Base-by-base conservation (phyloP, 2,329 filamentous ascomycete genomes). In the Arthrobotrys sinensis region DNA sequence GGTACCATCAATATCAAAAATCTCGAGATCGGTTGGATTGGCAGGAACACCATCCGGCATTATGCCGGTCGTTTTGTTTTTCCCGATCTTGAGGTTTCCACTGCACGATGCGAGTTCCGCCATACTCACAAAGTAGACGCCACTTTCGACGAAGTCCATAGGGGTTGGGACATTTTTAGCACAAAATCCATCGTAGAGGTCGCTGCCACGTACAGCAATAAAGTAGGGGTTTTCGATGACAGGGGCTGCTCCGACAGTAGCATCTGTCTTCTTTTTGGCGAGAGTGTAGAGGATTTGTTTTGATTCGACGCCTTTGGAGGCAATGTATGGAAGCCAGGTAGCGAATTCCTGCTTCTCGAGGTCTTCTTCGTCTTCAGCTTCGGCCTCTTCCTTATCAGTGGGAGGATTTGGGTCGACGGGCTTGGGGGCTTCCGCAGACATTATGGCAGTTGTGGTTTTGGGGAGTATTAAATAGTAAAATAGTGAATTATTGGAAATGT, bases 201-300 rank as follows among this genome's bases (percentile, higher is more conserved):
- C 55, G 3, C 10, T 3, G 10, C 55, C 55, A 3, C 10, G 36
- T 10, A 60, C n/a, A 12, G 36, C 55, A 32, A 60, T 11, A 11
- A 28, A 60, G 36, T 60, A 60, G 4, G 55, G 55, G n/a, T 43
- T 3, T 10, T 7, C 4, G 36, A 60, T 14, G 1, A n/a, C 52
- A n/a, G 24, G 19, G 28, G n/a, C 52, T 7, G 52, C n/a, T 28
- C 24, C 24, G 1, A 16, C 52, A 57, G 21, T 28, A 14, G 4
- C 19, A 14, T 28, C 55, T 10, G 32, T 6, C 8, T 8, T 50
- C 36, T 64, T 64, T 11, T 34, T 16, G 10, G 60, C 40, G 16
- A 64, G 60, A 12, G 21, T 64, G 7, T 64, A 64, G 11, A 64
- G 24, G 36, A 64, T 64, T 10, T 64, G 60, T 3, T 21, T 38